Evolutionary conservation across 768 basidiomycete genomes (phyloP).

Genomic region (Auricularia heimuer): DNA sequence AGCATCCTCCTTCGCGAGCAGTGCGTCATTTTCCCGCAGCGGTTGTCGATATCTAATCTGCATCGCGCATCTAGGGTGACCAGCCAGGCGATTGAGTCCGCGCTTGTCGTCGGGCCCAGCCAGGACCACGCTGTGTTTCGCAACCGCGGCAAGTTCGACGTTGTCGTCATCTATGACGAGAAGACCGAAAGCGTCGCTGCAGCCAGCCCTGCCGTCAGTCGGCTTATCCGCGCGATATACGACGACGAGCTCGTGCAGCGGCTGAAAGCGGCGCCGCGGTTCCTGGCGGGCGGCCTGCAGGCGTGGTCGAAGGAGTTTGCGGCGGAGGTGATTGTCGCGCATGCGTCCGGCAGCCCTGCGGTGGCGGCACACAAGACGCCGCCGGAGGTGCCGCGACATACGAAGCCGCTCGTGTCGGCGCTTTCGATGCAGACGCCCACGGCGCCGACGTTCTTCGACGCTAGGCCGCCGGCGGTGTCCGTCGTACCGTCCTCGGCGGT

Average conservation of each 20-base stretch:
- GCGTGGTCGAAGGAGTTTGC: constrained; percentile 57
- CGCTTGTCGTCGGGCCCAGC: constrained; percentile 60
- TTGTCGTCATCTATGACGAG: constrained; percentile 79
- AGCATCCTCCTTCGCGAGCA: constrained; percentile 55
- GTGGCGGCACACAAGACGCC: background rate
- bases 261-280: constrained; percentile 64
- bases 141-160: constrained; percentile 80
- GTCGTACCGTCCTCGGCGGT: too few relatives aligned
- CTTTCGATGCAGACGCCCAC: background rate
- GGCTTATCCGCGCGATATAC: constrained; percentile 59
- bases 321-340: constrained; percentile 8
- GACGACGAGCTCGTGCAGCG: constrained; percentile 64
- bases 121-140: constrained; percentile 65
- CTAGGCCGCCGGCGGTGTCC: background rate
- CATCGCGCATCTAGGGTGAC: constrained; percentile 40
- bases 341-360: constrained; percentile 9
- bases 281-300: constrained; percentile 76
- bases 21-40: constrained; percentile 33
- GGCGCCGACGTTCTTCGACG: background rate
- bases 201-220: constrained; percentile 41
- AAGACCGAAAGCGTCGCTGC: constrained; percentile 43
- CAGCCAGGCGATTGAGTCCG: constrained; percentile 57
- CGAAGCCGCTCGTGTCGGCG: background rate
- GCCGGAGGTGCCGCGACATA: constrained; percentile 1
- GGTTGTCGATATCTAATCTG: background rate